Evolutionary conservation across 2,329 filamentous ascomycete genomes (phyloP).

Genomic region (Aureobasidium mangrovei): DNA sequence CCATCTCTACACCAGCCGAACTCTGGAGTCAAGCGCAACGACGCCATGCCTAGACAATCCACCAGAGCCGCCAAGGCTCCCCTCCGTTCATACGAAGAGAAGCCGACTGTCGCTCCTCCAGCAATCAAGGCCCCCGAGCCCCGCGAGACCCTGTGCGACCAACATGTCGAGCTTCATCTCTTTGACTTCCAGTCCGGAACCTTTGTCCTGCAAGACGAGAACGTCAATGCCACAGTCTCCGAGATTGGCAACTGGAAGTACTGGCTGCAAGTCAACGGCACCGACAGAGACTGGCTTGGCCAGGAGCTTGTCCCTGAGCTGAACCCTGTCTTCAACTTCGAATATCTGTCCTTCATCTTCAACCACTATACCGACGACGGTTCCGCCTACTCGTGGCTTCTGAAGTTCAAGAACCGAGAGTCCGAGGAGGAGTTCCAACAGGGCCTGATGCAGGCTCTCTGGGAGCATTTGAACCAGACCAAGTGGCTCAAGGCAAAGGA

Average conservation of each 20-base stretch:
- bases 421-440: constrained; percentile 83
- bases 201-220: constrained; percentile 70
- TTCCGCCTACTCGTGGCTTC: constrained; percentile 87
- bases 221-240: constrained; percentile 68
- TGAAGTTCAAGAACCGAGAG: constrained; percentile 79
- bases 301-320: constrained; percentile 81
- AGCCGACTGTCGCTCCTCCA: constrained; percentile 52
- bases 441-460: constrained; percentile 87
- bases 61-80: constrained; percentile 21
- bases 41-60: constrained; percentile 24
- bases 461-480: constrained; percentile 89
- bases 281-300: constrained; percentile 74
- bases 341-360: constrained; percentile 98
- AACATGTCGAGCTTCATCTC: constrained; percentile 78
- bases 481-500: constrained; percentile 95
- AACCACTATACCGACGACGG: constrained; percentile 89
- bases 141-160: constrained; percentile 63
- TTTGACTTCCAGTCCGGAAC: constrained; percentile 84
- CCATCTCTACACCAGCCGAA: constrained; percentile 6
- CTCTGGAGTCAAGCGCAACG: constrained; percentile 17
- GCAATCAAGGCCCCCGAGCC: constrained; percentile 56
- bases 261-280: constrained; percentile 78
- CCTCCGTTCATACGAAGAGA: constrained; percentile 30
- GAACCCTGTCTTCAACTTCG: constrained; percentile 98
- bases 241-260: constrained; percentile 91